These are phyloP conservation scores for Cyberlindnera sargentensis DNA, from an alignment of 805 yeast species.

Conservation along the genomic window DNA sequence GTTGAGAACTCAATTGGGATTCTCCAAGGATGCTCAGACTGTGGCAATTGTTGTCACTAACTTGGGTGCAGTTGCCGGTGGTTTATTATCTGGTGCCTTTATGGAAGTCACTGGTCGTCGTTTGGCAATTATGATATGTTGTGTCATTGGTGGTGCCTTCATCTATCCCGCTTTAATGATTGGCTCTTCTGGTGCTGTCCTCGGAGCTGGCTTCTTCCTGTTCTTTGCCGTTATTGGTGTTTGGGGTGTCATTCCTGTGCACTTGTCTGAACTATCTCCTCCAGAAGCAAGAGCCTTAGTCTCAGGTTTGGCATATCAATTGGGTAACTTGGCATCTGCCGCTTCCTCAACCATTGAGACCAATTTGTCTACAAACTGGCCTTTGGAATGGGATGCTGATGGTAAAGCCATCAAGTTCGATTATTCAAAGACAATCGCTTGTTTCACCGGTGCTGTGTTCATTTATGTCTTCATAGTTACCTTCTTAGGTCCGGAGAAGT, in stretches of 20 bases:
- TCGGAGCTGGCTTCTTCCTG: constrained; percentile 58
- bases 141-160: constrained; percentile 51
- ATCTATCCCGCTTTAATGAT: constrained; percentile 53
- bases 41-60: constrained; percentile 58
- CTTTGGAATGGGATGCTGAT: constrained; percentile 30
- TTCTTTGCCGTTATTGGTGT: constrained; percentile 65
- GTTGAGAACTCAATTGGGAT: constrained; percentile 46
- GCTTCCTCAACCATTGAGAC: constrained; percentile 71
- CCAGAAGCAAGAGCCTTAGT: constrained; percentile 58
- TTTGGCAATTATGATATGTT: constrained; percentile 42
- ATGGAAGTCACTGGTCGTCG: constrained; percentile 62
- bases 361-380: constrained; percentile 53
- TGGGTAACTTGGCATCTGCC: constrained; percentile 66
- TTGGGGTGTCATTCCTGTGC: constrained; percentile 42
- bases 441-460: constrained; percentile 61
- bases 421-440: constrained; percentile 66
- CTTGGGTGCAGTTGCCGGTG: constrained; percentile 62
- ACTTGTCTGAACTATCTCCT: constrained; percentile 59
- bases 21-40: constrained; percentile 41
- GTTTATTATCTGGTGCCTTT: constrained; percentile 47
- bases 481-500: constrained; percentile 53
- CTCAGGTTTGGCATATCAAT: constrained; percentile 58
- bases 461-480: constrained; percentile 41
- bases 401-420: constrained; percentile 30
- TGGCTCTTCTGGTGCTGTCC: constrained; percentile 31